A percentile compares a stretch with the other conserved stretches of the same genome.
Conservation (phyloP, 306 rosid genomes). For the Cucumis melo region DNA sequence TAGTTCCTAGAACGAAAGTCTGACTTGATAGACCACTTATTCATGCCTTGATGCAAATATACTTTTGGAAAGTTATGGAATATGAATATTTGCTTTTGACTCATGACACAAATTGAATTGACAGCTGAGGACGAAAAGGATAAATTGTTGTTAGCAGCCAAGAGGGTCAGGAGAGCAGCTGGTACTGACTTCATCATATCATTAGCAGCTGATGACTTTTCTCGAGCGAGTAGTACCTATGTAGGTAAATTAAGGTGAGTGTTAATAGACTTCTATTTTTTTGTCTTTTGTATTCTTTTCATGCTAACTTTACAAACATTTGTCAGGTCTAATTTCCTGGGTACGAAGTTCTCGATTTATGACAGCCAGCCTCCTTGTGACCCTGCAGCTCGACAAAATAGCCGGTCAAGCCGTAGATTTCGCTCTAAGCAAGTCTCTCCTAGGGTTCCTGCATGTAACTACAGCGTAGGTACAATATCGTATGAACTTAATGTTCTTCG, state of each 20-base stretch:
- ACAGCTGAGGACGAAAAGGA: conserved; percentile 59
- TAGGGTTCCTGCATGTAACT: conserved; percentile 58
- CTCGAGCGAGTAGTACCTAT: conserved; percentile 49
- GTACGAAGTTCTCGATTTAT: conserved; percentile 56
- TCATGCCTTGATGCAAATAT: neutral
- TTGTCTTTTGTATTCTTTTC: neutral
- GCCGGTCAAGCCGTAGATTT: conserved; percentile 44
- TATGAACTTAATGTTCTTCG: conserved; percentile 68
- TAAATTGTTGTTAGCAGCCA: conserved; percentile 75
- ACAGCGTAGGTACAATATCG: conserved; percentile 35
- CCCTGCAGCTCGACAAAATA: conserved; percentile 19
- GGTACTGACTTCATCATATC: conserved; percentile 58
- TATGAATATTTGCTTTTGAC: conserved; percentile 1
- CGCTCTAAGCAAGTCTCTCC: conserved; percentile 63
- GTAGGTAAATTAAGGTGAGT: conserved; percentile 70
- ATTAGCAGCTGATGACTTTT: conserved; percentile 56
- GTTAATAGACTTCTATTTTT: neutral
- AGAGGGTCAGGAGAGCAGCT: conserved; percentile 70
- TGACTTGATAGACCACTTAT: neutral
- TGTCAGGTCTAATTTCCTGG: conserved; percentile 73
- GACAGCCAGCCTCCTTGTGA: conserved; percentile 49
- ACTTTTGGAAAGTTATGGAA: neutral
- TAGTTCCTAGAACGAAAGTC: neutral
- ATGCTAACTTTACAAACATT: conserved; percentile 16
- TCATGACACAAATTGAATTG: conserved; percentile 12